Evolutionary conservation across 1,139 yeast species (phyloP), one percentile per base, ranked within the genome.

Genomic region (Suhomyces wounanorum): DNA sequence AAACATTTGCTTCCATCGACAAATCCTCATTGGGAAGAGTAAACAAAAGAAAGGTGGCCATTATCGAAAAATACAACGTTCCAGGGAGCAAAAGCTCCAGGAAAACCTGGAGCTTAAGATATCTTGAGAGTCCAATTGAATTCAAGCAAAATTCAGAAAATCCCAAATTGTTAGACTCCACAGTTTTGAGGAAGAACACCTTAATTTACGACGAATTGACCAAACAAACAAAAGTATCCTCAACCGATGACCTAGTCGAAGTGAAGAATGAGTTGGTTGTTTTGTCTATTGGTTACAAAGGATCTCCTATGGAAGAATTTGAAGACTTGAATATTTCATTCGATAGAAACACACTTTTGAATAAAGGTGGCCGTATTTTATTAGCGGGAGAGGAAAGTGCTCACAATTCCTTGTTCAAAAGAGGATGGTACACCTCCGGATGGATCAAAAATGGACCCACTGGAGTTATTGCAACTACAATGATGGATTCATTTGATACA

Each of bases 391-490:
- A 64, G 1, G 61, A 59, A 31, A 59, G 56, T 16, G 63, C 58
- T n/a, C 63, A 56, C 30, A 58, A 59, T 39, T 56, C 63, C 3
- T 54, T 63, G 18, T 67, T 53, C 47, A 64, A 57, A 23, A 73
- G 77, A 0, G 89, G 92, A 0, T 71, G 89, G 57, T 94, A 91
- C 61, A 84, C 89, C 1, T 76, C 94, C 4, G 99, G 99, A 0
- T 94, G 99, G 99, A 87, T 92, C 49, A 84, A 87, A 53, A 85
- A 81, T 50, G 96, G 97, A 0, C 90, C 97, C 8, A 79, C 82
- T 36, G 99, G 99, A 0, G 96, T 91, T 6, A 94, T 94, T 56
- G 96, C 96, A 13, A 80, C 88, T 14, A 90, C 99, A 0, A 89
- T 94, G 89, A 79, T 87, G 77, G 95, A 89, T 54, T 81, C 96